Conservation (phyloP, 345 rosid genomes). For the Kernera saxatilis region DNA sequence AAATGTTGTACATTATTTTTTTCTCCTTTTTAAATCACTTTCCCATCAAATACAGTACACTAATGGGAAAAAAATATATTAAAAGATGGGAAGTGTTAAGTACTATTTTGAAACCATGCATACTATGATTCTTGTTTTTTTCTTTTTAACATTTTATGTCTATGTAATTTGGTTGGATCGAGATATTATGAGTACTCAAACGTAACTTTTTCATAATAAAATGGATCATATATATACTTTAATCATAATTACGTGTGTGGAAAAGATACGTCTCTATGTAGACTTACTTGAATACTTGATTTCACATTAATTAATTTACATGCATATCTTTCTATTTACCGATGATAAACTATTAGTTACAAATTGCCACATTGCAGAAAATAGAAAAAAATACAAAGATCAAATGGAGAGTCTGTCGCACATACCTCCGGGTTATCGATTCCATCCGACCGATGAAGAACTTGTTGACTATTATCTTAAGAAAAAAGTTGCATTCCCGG, state of each 20-base stretch:
- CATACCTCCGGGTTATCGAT: constrained; percentile 74
- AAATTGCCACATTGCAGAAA: constrained; percentile 18
- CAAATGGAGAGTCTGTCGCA: constrained; percentile 46
- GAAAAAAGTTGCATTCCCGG: constrained; percentile 51
- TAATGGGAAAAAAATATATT: background rate
- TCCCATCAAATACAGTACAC: background rate
- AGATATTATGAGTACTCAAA: background rate
- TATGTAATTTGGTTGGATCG: background rate
- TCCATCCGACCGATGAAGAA: constrained; percentile 81
- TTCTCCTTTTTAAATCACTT: background rate
- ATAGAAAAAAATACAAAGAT: background rate
- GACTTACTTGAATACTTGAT: background rate
- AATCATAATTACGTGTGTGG: constrained; percentile 7
- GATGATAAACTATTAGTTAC: constrained; percentile 6
- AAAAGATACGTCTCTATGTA: background rate
- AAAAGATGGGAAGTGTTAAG: background rate
- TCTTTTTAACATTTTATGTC: background rate
- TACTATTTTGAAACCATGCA: constrained; percentile 17
- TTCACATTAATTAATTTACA: background rate
- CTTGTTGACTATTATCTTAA: constrained; percentile 74
- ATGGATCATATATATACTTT: background rate
- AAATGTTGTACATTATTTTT: background rate
- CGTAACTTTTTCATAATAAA: background rate
- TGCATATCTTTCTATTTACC: background rate
- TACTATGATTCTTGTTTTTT: background rate